phyloP scores from a whole-genome alignment of 1,139 yeast species.

The Arxiozyma heterogenica region DNA sequence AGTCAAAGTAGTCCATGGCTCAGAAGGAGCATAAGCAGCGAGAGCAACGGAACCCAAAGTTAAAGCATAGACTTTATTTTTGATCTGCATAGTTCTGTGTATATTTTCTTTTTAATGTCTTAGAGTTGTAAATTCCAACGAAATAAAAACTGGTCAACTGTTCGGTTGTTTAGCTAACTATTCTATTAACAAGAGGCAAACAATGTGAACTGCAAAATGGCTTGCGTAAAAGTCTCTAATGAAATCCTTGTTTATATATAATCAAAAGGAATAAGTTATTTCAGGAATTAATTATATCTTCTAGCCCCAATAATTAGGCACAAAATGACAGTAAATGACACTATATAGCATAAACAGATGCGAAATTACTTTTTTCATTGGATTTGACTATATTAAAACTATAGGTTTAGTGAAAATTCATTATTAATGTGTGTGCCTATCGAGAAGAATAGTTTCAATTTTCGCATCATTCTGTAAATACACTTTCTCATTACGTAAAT shows the following conservation, averaged over 20 bases:
- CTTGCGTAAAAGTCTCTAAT: neutral
- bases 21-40: slow-evolving; percentile 42
- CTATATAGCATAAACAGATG: neutral
- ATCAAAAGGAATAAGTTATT: too few species aligned
- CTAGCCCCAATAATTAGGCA: neutral
- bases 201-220: neutral
- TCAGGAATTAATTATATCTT: neutral
- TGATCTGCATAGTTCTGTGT: neutral
- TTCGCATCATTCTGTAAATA: too few species aligned
- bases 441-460: too few species aligned
- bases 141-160: neutral
- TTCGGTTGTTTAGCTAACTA: neutral
- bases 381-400: neutral
- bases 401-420: too few species aligned
- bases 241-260: too few species aligned
- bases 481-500: too few species aligned
- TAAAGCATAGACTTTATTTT: neutral
- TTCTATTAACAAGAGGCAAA: neutral
- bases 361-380: neutral
- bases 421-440: neutral
- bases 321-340: neutral
- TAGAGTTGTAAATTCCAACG: neutral
- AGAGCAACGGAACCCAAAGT: neutral
- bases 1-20: slow-evolving; percentile 65
- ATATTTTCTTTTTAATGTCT: too few species aligned